A percentile compares a stretch with the other conserved stretches of the same genome.
Evolutionary conservation across 306 rosid genomes (phyloP).

Genomic region (Inga oerstediana): DNA sequence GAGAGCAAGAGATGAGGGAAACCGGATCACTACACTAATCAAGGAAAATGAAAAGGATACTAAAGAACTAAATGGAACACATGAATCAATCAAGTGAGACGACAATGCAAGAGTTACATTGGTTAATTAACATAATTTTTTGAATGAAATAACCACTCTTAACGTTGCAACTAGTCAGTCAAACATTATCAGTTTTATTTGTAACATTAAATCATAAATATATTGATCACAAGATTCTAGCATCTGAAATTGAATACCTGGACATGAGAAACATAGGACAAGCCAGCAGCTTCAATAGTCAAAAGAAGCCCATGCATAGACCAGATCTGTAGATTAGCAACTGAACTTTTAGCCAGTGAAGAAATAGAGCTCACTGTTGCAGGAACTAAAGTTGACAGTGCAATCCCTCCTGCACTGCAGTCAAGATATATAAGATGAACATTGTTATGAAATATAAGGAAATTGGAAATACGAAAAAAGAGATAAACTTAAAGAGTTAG

Average conservation of each 20-base stretch:
- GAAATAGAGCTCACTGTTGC: conserved; percentile 91
- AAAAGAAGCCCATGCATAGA: conserved; percentile 98
- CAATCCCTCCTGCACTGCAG: conserved; percentile 99
- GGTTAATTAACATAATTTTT: background rate
- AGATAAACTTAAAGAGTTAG: background rate
- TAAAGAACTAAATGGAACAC: conserved; percentile 2
- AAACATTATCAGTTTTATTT: conserved; percentile 28
- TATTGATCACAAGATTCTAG: conserved; percentile 25
- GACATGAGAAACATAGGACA: conserved; percentile 94
- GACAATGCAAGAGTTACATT: conserved; percentile 7
- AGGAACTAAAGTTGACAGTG: conserved; percentile 91
- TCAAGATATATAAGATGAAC: conserved; percentile 41
- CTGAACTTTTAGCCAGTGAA: conserved; percentile 75
- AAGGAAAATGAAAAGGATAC: background rate
- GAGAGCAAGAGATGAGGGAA: background rate
- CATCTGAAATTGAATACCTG: conserved; percentile 65
- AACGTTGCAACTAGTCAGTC: conserved; percentile 18
- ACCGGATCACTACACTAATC: background rate
- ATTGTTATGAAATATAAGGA: conserved; percentile 25
- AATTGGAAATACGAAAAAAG: background rate
- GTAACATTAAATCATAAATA: conserved; percentile 16
- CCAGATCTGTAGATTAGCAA: conserved; percentile 87
- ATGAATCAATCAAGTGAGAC: conserved; percentile 29
- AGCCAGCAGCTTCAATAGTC: conserved; percentile 97
- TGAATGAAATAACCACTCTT: conserved; percentile 23